Percentiles rank a stretch among this genome's conserved stretches.
phyloP scores from a whole-genome alignment of 1,284 basidiomycete species.

The Cryptococcus wingfieldii region DNA sequence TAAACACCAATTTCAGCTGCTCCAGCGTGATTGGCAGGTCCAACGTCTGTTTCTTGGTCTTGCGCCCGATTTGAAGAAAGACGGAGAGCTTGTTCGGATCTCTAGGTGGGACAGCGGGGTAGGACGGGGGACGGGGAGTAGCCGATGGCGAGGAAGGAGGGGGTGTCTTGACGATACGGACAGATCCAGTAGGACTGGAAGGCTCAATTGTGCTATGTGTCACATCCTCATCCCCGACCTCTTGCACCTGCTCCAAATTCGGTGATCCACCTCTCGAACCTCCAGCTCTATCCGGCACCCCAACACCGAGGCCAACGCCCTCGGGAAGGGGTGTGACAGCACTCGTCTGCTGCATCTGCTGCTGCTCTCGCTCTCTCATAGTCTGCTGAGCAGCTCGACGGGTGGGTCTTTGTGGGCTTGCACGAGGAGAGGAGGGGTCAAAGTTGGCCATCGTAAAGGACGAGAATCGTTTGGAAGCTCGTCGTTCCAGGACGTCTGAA shows the following conservation, averaged over 20 bases:
- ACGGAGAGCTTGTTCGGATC: constrained; percentile 56
- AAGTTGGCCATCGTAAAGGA: constrained; percentile 95
- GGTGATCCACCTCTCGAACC: not conserved
- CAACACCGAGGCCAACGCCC: not conserved
- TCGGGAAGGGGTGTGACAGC: constrained; percentile 18
- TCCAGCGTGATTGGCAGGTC: constrained; percentile 58
- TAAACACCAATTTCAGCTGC: constrained; percentile 63
- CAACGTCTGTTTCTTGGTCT: constrained; percentile 81
- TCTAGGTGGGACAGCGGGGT: constrained; percentile 4
- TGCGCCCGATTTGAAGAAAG: constrained; percentile 85
- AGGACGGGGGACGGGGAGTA: constrained; percentile 18
- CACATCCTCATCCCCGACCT: not conserved
- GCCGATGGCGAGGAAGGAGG: constrained; percentile 16
- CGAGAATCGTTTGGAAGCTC: constrained; percentile 94
- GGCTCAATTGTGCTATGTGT: not conserved
- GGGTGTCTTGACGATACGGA: constrained; percentile 25
- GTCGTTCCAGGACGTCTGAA: constrained; percentile 78
- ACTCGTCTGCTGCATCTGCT: constrained; percentile 23
- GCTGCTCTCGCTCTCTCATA: constrained; percentile 4
- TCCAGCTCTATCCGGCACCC: not conserved
- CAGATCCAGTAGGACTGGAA: constrained; percentile 10
- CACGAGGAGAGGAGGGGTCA: constrained; percentile 56
- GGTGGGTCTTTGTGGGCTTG: constrained; percentile 41
- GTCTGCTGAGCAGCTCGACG: constrained; percentile 23
- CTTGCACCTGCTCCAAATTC: not conserved